Conservation (phyloP, 495 filamentous ascomycete genomes). For the Lineolata rhizophorae region DNA sequence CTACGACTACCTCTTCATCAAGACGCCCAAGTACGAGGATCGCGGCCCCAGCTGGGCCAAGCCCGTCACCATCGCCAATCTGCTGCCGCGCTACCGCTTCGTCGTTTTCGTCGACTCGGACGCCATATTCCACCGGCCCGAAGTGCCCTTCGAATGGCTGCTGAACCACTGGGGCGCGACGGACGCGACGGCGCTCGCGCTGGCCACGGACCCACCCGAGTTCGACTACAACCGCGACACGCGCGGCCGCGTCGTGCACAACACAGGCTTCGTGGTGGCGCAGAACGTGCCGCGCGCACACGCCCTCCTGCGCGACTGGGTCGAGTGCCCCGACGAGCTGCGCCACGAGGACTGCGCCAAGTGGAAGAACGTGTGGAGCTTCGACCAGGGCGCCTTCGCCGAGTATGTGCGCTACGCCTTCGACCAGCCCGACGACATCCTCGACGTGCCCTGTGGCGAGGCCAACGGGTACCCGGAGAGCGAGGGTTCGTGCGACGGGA, state of each 20-base stretch:
- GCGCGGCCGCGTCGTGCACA: neutral
- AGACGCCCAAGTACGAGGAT: slow-evolving; percentile 12
- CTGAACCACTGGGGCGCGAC: slow-evolving; percentile 30
- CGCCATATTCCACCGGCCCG: slow-evolving; percentile 23
- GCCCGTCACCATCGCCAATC: slow-evolving; percentile 23
- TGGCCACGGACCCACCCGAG: slow-evolving; percentile 13
- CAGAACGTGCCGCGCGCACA: slow-evolving; percentile 1
- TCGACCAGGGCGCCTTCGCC: slow-evolving; percentile 1
- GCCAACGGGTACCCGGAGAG: slow-evolving; percentile 1
- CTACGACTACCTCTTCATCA: slow-evolving; percentile 30
- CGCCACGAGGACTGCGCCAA: neutral
- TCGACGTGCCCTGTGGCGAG: slow-evolving; percentile 1
- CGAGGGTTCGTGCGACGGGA: neutral
- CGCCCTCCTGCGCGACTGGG: neutral
- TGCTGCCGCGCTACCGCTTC: slow-evolving; percentile 23
- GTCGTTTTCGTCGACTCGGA: slow-evolving; percentile 30
- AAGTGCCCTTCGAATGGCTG: slow-evolving; percentile 31
- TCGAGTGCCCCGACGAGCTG: neutral
- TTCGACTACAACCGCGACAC: neutral
- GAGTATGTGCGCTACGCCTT: slow-evolving; percentile 2
- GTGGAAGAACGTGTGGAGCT: neutral
- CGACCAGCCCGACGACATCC: neutral
- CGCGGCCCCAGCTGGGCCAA: slow-evolving; percentile 27
- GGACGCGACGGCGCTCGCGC: slow-evolving; percentile 20
- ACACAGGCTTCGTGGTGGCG: slow-evolving; percentile 1